These are phyloP conservation scores for Byssochlamys sp. DNA, from an alignment of 2,329 filamentous ascomycete species.

Conservation along the genomic window DNA sequence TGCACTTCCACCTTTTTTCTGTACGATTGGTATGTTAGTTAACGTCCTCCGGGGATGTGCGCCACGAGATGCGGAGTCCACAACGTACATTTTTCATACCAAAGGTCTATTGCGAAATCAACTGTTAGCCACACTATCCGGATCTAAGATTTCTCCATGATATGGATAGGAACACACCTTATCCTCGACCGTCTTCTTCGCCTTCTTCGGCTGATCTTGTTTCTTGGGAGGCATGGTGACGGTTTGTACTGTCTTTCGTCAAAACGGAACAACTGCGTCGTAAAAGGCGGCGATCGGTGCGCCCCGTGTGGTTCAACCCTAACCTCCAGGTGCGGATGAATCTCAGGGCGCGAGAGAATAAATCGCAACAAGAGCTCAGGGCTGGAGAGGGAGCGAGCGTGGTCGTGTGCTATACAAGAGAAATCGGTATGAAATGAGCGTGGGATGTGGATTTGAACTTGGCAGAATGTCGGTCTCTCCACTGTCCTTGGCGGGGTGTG, in stretches of 20 bases:
- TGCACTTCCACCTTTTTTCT: conserved; percentile 83
- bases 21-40: conserved; percentile 5
- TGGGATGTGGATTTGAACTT: background rate
- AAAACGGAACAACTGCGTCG: conserved; percentile 8
- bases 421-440: background rate
- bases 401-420: background rate
- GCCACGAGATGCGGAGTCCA: background rate
- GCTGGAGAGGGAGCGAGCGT: background rate
- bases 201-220: conserved; percentile 37
- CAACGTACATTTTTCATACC: conserved; percentile 83
- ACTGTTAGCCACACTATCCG: conserved; percentile 8
- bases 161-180: conserved; percentile 42
- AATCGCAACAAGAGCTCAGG: background rate
- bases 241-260: conserved; percentile 8
- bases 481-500: background rate
- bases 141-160: background rate
- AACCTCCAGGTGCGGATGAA: background rate
- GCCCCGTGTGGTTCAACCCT: background rate
- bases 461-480: background rate
- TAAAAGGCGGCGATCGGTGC: conserved; percentile 2
- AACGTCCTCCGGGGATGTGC: background rate
- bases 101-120: conserved; percentile 55
- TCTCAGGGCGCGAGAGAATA: background rate
- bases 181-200: conserved; percentile 60
- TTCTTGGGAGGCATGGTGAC: conserved; percentile 42